These are phyloP conservation scores for Acanthamoeba lugdunensis DNA, from an alignment of 208 protist species.

Conservation along the genomic window DNA sequence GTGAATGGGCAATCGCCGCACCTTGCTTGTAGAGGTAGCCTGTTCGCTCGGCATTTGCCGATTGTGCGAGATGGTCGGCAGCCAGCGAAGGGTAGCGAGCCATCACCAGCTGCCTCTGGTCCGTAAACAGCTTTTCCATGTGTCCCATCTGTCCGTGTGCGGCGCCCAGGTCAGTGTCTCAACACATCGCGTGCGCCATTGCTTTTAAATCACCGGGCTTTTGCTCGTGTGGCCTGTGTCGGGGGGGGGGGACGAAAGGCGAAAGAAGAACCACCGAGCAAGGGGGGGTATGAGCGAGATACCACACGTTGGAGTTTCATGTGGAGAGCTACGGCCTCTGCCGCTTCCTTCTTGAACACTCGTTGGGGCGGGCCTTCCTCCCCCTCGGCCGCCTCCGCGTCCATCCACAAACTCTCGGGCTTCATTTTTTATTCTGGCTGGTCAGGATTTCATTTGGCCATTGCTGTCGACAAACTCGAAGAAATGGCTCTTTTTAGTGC, in stretches of 20 bases:
- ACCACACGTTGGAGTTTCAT: background rate
- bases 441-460: too few relatives aligned
- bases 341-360: background rate
- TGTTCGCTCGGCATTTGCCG: background rate
- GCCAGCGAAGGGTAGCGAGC: conserved; percentile 8
- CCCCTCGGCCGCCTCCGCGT: background rate
- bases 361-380: background rate
- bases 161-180: background rate
- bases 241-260: background rate
- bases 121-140: conserved; percentile 7
- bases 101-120: conserved; percentile 14
- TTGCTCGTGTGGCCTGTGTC: too few relatives aligned
- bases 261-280: background rate
- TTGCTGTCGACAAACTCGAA: too few relatives aligned
- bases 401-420: background rate
- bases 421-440: background rate
- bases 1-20: background rate
- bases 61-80: conserved; percentile 4
- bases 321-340: background rate
- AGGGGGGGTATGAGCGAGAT: background rate
- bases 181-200: too few relatives aligned
- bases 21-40: conserved; percentile 18
- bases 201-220: too few relatives aligned
- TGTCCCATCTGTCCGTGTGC: background rate
- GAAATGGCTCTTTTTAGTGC: background rate